These are phyloP conservation scores for Solanum sparsipilum DNA, from an alignment of 257 asterid species.

Conservation along the genomic window DNA sequence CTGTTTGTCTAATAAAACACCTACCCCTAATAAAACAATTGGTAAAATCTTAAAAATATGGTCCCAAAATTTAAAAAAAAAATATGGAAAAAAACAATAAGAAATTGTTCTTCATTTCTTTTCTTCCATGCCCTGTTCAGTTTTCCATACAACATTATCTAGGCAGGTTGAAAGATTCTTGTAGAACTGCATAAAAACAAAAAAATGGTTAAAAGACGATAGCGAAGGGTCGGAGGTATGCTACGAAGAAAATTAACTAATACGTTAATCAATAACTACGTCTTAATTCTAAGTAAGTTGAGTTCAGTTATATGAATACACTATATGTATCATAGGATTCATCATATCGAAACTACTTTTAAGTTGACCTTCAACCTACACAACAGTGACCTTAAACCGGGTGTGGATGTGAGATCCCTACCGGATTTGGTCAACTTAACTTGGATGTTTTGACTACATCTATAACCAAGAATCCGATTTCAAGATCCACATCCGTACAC, in stretches of 20 bases:
- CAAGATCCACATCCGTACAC: background rate
- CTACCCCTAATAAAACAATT: background rate
- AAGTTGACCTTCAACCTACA: background rate
- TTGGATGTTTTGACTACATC: background rate
- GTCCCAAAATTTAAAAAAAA: background rate
- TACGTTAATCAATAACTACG: background rate
- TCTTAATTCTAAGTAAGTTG: background rate
- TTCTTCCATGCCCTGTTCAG: conserved; percentile 73
- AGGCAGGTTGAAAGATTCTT: conserved; percentile 60
- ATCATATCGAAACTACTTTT: background rate
- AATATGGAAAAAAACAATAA: conserved; percentile 5
- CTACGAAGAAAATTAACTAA: background rate
- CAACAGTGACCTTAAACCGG: background rate
- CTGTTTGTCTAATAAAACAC: background rate
- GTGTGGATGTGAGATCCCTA: background rate
- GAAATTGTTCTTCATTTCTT: conserved; percentile 18
- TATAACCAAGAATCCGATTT: background rate
- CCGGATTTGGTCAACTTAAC: background rate
- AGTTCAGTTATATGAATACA: background rate
- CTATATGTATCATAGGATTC: background rate
- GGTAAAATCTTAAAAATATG: conserved; percentile 5
- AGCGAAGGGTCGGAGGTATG: background rate
- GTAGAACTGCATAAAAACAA: conserved; percentile 48
- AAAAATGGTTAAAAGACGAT: background rate
- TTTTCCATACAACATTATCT: conserved; percentile 87